A percentile compares a stretch with the other conserved stretches of the same genome.
Evolutionary conservation across 2,329 filamentous ascomycete species (phyloP).

Genomic region (Aspergillus brasiliensis): DNA sequence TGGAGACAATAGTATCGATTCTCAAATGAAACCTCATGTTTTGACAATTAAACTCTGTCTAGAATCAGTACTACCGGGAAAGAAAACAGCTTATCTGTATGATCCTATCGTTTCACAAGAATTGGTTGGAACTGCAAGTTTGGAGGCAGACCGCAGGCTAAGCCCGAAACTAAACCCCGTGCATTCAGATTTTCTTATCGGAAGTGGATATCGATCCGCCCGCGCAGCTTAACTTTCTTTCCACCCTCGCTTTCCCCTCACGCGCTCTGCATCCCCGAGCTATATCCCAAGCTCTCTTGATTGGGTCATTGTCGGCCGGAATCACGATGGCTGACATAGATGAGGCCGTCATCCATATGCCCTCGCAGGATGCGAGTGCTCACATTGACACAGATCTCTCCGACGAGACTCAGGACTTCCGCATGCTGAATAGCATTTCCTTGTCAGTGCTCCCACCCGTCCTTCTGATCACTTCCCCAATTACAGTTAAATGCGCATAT

Average conservation of each 20-base stretch:
- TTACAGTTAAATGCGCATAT: neutral
- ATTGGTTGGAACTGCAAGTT: slow-evolving; percentile 2
- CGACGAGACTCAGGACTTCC: slow-evolving; percentile 86
- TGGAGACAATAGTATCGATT: too few relatives aligned
- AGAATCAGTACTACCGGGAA: too few relatives aligned
- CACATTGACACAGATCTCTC: slow-evolving; percentile 64
- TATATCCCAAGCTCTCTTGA: neutral
- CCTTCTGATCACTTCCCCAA: neutral
- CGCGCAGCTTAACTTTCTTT: slow-evolving; percentile 5
- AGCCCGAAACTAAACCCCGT: neutral
- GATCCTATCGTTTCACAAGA: neutral
- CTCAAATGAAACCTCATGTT: too few relatives aligned
- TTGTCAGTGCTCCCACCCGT: slow-evolving; percentile 38
- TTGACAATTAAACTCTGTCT: too few relatives aligned
- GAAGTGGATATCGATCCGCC: slow-evolving; percentile 7
- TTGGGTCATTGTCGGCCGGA: neutral
- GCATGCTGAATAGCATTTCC: slow-evolving; percentile 64
- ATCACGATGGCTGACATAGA: slow-evolving; percentile 47
- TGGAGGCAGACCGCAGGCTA: neutral
- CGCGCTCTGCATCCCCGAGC: neutral
- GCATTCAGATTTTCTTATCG: slow-evolving; percentile 8
- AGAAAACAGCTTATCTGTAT: too few relatives aligned
- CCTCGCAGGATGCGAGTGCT: slow-evolving; percentile 32
- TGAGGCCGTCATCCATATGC: slow-evolving; percentile 42
- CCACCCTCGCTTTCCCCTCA: neutral